Evolutionary conservation across 768 basidiomycete genomes (phyloP).

Genomic region (Lactifluus echinatus): DNA sequence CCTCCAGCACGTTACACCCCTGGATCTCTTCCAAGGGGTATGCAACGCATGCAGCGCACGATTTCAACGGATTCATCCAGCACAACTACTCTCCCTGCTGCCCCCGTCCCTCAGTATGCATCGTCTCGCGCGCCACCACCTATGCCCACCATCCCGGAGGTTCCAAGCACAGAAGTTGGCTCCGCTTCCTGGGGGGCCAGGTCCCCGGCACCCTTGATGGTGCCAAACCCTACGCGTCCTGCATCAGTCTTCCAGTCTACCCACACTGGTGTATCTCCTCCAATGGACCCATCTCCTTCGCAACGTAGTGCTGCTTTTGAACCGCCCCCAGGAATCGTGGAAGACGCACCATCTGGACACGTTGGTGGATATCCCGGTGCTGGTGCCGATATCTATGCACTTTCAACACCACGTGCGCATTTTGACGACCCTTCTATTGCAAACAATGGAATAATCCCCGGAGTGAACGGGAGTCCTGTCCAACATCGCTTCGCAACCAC

Average conservation of each 20-base stretch:
- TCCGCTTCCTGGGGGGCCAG: background rate
- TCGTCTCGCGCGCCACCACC: constrained; percentile 7
- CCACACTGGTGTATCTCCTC: background rate
- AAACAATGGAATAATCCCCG: background rate
- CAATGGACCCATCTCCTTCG: background rate
- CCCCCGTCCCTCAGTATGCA: background rate
- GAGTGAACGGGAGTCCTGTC: background rate
- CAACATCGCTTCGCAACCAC: background rate
- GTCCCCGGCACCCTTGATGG: background rate
- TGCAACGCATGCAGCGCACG: background rate
- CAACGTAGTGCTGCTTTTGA: background rate
- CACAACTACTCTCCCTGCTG: constrained; percentile 17
- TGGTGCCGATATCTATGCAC: background rate
- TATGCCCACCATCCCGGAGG: constrained; percentile 20
- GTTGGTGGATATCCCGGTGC: constrained; percentile 1
- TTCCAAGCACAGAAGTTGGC: constrained; percentile 13
- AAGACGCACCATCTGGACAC: background rate
- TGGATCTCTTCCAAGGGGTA: background rate
- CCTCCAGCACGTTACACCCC: background rate
- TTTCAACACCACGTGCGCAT: background rate
- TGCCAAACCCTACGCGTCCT: background rate
- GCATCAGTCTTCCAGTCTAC: background rate
- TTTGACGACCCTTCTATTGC: background rate
- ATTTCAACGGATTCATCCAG: constrained; percentile 8
- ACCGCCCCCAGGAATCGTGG: constrained; percentile 9